Percentiles rank a stretch among this genome's conserved stretches.
Conservation (phyloP, 345 rosid genomes). For the Schrenkiella parvula region DNA sequence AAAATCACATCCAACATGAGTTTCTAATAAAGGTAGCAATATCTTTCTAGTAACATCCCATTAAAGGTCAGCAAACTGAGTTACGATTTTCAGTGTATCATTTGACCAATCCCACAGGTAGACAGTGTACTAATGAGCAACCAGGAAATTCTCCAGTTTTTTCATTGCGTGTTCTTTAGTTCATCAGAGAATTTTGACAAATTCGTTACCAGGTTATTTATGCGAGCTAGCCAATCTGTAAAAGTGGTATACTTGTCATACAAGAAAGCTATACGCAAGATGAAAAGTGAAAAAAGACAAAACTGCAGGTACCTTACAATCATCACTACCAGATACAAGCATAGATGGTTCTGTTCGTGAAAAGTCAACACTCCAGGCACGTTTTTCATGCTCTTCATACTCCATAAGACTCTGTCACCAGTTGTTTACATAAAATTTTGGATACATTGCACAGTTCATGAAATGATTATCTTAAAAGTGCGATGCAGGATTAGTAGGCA, state of each 20-base stretch:
- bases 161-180: not conserved
- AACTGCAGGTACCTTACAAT: constrained; percentile 76
- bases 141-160: not conserved
- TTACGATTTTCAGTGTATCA: not conserved
- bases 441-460: not conserved
- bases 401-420: constrained; percentile 79
- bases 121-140: not conserved
- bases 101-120: not conserved
- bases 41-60: not conserved
- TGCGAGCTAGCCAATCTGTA: not conserved
- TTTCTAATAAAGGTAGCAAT: not conserved
- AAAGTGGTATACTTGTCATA: not conserved
- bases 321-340: constrained; percentile 99
- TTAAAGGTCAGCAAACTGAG: not conserved
- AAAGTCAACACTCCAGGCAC: constrained; percentile 99
- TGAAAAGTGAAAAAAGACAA: not conserved
- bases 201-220: not conserved
- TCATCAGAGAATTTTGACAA: not conserved
- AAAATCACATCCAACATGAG: constrained; percentile 5
- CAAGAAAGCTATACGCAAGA: not conserved
- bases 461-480: not conserved
- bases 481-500: not conserved
- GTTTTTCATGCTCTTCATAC: constrained; percentile 98
- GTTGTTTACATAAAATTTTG: not conserved
- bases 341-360: constrained; percentile 84